A percentile compares a stretch with the other conserved stretches of the same genome.
phyloP scores from a whole-genome alignment of 116 monocot species.

The Phalaenopsis hybrid region DNA sequence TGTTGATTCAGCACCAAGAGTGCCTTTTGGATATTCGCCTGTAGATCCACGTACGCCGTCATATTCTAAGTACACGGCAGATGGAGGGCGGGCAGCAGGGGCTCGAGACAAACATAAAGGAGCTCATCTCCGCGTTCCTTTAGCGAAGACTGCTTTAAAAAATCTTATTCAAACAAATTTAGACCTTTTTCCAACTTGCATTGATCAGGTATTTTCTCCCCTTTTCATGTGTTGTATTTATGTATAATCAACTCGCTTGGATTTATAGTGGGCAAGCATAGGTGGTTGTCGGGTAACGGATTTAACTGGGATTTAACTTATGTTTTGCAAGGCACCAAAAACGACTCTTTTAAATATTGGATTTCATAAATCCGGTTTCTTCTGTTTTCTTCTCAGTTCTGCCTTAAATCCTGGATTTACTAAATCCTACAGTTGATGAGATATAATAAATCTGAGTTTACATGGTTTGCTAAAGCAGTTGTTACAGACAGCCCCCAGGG shows the following conservation, averaged over 20 bases:
- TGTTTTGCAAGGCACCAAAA: too few species aligned
- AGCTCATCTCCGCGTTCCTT: conserved; percentile 53
- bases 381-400: too few species aligned
- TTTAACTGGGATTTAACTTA: too few species aligned
- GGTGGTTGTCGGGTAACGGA: too few species aligned
- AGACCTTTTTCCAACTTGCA: conserved; percentile 85
- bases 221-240: not conserved
- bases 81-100: conserved; percentile 40
- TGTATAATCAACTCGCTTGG: not conserved
- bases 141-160: conserved; percentile 90
- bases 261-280: too few species aligned
- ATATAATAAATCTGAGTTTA: too few species aligned
- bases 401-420: too few species aligned
- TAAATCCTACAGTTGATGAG: too few species aligned
- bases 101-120: conserved; percentile 61
- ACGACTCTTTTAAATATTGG: too few species aligned
- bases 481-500: too few species aligned
- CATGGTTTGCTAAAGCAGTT: too few species aligned
- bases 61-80: conserved; percentile 55
- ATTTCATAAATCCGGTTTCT: too few species aligned
- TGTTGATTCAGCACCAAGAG: conserved; percentile 53
- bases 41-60: conserved; percentile 85
- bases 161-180: conserved; percentile 97
- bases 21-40: conserved; percentile 77
- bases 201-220: conserved; percentile 67